Base-by-base conservation (phyloP, 306 rosid genomes). In the Arachis hypogaea region DNA sequence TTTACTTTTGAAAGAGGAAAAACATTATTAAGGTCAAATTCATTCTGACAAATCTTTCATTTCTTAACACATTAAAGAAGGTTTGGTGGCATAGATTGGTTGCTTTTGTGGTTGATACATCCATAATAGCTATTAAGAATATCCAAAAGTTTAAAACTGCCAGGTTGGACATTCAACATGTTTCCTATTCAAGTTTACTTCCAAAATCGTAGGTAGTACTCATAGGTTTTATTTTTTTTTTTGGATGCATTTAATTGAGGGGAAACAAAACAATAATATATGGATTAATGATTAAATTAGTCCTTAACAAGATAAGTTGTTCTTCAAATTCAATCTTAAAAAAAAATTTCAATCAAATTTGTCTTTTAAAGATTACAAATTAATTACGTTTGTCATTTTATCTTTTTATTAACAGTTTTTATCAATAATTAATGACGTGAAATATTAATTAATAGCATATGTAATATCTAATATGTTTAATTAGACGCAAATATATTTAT, bases 1-100 rank as follows among this genome's bases (percentile, higher is more conserved):
- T 63, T 73, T 80, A 2, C 7, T 73, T 61, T 79, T 50, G 38
- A 56, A 79, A 62, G 46, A 40, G 63, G 66, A 79, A 76, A 83
- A 71, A 3, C 44, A 47, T 7, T 10, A 66, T 83, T 75, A 71
- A 41, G 79, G 76, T 75, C 72, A 29, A 79, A 60, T 46, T 66
- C 16, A 75, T 75, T 78, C 0, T 28, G 60, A 71, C 33, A 75
- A 54, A 79, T 52, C 54, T 75, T 74, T 66, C 56, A 71, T 5
- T 44, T 28, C 44, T 64, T 68, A 42, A 18, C 45, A 75, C 30
- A 59, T 83, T 71, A 42, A 43, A 36, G 66, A 12, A 72, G 68
- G 67, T 69, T 64, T 73, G 45, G 63, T 30, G 70, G 54, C 64
- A 72, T 68, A 68, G 52, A 76, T 80, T 43, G 45, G 58, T 80